Conservation (phyloP, 345 rosid species). For the Ailanthus altissimus region DNA sequence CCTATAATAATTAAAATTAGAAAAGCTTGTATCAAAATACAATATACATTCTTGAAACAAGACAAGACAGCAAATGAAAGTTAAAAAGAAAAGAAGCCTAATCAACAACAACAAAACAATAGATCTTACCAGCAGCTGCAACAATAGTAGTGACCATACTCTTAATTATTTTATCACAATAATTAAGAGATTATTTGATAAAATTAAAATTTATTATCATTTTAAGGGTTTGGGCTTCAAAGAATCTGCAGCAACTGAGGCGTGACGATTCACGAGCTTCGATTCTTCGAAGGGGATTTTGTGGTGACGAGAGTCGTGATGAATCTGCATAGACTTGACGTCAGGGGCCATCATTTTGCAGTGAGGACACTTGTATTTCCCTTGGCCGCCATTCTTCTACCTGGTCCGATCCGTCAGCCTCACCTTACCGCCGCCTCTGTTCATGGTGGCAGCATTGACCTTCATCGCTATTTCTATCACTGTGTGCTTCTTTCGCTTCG, state of each 20-base stretch:
- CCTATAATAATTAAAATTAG: no score
- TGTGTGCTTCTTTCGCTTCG: conserved; percentile 99
- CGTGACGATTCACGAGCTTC: conserved; percentile 68
- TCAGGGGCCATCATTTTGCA: conserved; percentile 82
- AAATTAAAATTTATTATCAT: no score
- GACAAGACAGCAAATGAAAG: neutral
- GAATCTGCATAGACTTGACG: conserved; percentile 86
- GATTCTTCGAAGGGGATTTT: conserved; percentile 74
- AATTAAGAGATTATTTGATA: no score
- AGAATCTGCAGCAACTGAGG: conserved; percentile 20
- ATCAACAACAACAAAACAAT: neutral
- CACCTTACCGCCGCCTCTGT: conserved; percentile 94
- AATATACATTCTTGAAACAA: conserved; percentile 10
- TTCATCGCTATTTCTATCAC: conserved; percentile 90
- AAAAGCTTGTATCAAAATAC: neutral
- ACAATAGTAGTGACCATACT: no score
- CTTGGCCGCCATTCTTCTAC: conserved; percentile 81
- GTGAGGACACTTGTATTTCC: conserved; percentile 87
- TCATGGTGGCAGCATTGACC: conserved; percentile 87
- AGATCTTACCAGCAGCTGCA: no score
- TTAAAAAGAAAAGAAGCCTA: no score
- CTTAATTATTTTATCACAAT: no score
- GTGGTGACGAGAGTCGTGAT: conserved; percentile 86
- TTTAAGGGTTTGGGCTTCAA: conserved; percentile 50
- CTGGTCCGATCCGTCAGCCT: conserved; percentile 72